Conservation (phyloP, 2,329 filamentous ascomycete species). For the Clonostachys chloroleuca region DNA sequence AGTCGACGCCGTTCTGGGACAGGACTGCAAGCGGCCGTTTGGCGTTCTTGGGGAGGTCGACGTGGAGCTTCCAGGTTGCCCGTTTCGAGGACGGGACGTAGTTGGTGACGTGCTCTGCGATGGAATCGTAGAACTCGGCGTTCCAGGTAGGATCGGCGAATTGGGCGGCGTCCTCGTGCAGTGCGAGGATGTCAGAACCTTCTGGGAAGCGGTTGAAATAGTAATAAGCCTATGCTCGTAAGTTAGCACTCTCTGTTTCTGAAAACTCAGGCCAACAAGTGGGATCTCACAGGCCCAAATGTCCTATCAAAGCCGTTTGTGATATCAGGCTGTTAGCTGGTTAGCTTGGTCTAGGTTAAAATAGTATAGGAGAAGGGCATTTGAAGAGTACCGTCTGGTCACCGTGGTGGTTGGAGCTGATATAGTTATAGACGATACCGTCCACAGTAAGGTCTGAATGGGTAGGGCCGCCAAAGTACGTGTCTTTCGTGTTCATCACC, state of each 20-base stretch:
- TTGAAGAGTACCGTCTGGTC: conserved; percentile 34
- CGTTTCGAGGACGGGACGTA: conserved; percentile 49
- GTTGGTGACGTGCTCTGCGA: conserved; percentile 53
- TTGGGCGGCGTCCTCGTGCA: conserved; percentile 48
- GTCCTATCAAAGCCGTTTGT: conserved; percentile 61
- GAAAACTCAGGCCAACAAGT: too few species aligned
- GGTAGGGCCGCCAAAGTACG: conserved; percentile 56
- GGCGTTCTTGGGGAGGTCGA: conserved; percentile 47
- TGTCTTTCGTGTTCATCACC: conserved; percentile 60
- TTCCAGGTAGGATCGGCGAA: conserved; percentile 51
- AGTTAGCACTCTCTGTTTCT: too few species aligned
- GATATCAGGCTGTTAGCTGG: conserved; percentile 43
- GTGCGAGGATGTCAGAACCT: conserved; percentile 35
- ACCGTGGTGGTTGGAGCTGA: conserved; percentile 58
- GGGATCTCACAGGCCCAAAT: conserved; percentile 42
- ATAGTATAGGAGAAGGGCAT: too few species aligned
- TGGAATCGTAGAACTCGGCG: conserved; percentile 57
- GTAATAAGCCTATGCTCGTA: conserved; percentile 39
- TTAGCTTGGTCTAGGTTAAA: too few species aligned
- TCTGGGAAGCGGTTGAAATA: conserved; percentile 54
- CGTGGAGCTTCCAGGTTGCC: conserved; percentile 41
- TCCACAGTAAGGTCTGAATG: conserved; percentile 62
- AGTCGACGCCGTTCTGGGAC: conserved; percentile 21
- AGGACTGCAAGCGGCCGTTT: conserved; percentile 50
- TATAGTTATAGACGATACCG: conserved; percentile 63